phyloP scores from a whole-genome alignment of 139 green algal genomes.

The Chlorella sp. region DNA sequence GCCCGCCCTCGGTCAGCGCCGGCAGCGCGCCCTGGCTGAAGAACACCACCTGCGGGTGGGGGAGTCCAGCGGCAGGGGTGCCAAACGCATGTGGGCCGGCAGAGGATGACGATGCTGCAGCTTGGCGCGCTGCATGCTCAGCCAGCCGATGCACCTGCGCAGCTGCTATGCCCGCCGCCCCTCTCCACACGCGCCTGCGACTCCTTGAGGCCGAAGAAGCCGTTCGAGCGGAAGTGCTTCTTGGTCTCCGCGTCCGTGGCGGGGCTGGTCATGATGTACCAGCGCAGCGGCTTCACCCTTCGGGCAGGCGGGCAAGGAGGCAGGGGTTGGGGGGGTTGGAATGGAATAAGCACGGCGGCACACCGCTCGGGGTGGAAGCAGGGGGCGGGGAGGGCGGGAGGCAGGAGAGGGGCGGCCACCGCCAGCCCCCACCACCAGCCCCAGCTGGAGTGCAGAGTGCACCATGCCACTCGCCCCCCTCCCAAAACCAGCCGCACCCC shows the following conservation, averaged over 20 bases:
- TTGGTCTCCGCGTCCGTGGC: slow-evolving; percentile 84
- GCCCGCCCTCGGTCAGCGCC: slow-evolving; percentile 81
- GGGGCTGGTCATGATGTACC: slow-evolving; percentile 95
- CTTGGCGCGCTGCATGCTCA: background rate
- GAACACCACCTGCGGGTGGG: slow-evolving; percentile 17
- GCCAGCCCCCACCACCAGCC: background rate
- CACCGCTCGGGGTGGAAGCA: too few relatives aligned
- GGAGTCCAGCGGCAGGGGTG: background rate
- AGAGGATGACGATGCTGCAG: background rate
- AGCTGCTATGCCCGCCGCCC: too few relatives aligned
- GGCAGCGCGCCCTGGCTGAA: slow-evolving; percentile 80
- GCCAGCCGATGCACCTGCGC: too few relatives aligned
- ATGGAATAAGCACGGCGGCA: too few relatives aligned
- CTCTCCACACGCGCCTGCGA: slow-evolving; percentile 5
- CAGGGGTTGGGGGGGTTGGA: background rate
- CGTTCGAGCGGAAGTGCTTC: slow-evolving; percentile 72
- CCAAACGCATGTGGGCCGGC: background rate
- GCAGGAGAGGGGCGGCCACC: background rate
- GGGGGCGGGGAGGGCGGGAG: too few relatives aligned
- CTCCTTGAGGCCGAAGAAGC: slow-evolving; percentile 79
- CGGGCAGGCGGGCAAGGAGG: background rate
- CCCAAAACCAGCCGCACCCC: background rate
- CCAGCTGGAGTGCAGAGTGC: background rate
- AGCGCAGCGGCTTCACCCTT: slow-evolving; percentile 49
- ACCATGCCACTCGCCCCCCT: too few relatives aligned